These are phyloP conservation scores for Stromatinia cepivora DNA, from an alignment of 2,329 filamentous ascomycete species.

Conservation along the genomic window DNA sequence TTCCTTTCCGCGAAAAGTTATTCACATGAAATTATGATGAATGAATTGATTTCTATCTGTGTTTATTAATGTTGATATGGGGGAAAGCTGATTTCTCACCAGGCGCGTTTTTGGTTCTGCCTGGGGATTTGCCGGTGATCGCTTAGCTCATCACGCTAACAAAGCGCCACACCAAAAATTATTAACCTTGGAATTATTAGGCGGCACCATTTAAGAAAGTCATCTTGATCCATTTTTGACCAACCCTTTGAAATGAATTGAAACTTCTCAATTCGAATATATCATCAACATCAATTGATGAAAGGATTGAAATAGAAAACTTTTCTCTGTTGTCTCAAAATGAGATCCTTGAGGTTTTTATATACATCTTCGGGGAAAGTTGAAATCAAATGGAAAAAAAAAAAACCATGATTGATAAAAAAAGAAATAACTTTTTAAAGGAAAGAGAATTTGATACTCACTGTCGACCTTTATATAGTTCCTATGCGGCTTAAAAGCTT, in stretches of 20 bases:
- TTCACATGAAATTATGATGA: constrained; percentile 15
- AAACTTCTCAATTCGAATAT: neutral
- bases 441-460: constrained; percentile 13
- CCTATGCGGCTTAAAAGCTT: constrained; percentile 35
- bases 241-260: neutral
- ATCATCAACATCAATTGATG: neutral
- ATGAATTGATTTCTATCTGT: constrained; percentile 1
- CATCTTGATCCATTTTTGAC: constrained; percentile 6
- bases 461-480: constrained; percentile 18
- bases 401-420: neutral
- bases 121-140: constrained; percentile 18
- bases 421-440: neutral
- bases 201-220: neutral
- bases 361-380: neutral
- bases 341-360: neutral
- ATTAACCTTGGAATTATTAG: too few relatives aligned
- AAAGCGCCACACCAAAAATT: constrained; percentile 8
- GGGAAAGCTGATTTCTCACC: constrained; percentile 21
- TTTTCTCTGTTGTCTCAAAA: neutral
- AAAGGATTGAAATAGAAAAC: neutral
- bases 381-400: constrained; percentile 6
- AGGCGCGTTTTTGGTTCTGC: constrained; percentile 16
- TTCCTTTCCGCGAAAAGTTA: neutral
- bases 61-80: constrained; percentile 15
- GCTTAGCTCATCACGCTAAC: constrained; percentile 19